These are phyloP conservation scores for Xanthoconium purpureum DNA, from an alignment of 768 basidiomycete species.

Conservation along the genomic window DNA sequence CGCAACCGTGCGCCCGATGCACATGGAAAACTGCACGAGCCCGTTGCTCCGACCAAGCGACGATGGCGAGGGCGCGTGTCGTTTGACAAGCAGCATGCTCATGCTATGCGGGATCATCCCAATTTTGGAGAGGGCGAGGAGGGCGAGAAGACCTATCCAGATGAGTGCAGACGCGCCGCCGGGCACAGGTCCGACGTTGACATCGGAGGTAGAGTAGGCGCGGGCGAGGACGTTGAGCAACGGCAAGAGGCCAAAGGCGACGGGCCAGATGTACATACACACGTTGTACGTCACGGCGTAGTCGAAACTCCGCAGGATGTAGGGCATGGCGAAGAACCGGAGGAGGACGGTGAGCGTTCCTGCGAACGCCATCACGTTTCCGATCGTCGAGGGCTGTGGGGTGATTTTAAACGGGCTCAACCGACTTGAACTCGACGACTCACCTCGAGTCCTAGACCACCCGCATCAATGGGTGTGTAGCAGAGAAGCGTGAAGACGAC, in stretches of 20 bases:
- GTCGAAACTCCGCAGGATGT: slow-evolving; percentile 47
- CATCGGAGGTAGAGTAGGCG: slow-evolving; percentile 1
- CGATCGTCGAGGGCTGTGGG: slow-evolving; percentile 51
- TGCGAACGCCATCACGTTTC: slow-evolving; percentile 52
- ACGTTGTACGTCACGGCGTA: slow-evolving; percentile 47
- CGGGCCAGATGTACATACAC: slow-evolving; percentile 53
- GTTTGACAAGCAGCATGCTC: slow-evolving; percentile 57
- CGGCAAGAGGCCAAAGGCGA: slow-evolving; percentile 48
- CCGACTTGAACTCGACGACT: not conserved
- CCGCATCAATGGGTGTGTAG: slow-evolving; percentile 52
- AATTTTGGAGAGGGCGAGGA: slow-evolving; percentile 37
- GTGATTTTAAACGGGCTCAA: not conserved
- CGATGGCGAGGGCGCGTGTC: slow-evolving; percentile 21
- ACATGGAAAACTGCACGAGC: slow-evolving; percentile 55
- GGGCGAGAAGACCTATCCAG: slow-evolving; percentile 45
- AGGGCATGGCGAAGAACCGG: slow-evolving; percentile 52
- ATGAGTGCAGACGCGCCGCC: slow-evolving; percentile 16
- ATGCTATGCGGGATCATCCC: slow-evolving; percentile 36
- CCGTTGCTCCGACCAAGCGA: slow-evolving; percentile 47
- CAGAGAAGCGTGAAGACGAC: slow-evolving; percentile 64
- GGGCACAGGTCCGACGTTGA: slow-evolving; percentile 8
- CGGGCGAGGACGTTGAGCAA: slow-evolving; percentile 49
- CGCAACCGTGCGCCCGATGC: slow-evolving; percentile 47
- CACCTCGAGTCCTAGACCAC: slow-evolving; percentile 58
- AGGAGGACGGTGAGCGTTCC: slow-evolving; percentile 49